These are phyloP conservation scores for Phlyctochytrium arcticum DNA, from an alignment of 192 early-diverging fungal species.

Conservation along the genomic window DNA sequence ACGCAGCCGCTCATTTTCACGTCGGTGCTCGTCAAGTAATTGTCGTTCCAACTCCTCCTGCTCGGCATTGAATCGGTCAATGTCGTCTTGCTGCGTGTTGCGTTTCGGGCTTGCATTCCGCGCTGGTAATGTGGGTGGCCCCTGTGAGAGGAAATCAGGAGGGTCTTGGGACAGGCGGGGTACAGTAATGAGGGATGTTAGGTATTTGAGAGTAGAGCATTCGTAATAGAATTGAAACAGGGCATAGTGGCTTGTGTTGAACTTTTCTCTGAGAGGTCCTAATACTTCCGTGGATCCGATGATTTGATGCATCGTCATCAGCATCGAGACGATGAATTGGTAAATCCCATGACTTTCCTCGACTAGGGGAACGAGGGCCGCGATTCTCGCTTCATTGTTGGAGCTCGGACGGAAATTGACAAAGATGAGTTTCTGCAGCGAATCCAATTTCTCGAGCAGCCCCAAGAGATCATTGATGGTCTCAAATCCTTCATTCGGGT, in stretches of 20 bases:
- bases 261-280: slow-evolving; percentile 79
- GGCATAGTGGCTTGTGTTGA: slow-evolving; percentile 79
- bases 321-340: slow-evolving; percentile 92
- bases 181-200: slow-evolving; percentile 89
- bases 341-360: slow-evolving; percentile 96
- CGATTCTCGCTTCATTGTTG: slow-evolving; percentile 93
- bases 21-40: slow-evolving; percentile 22
- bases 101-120: slow-evolving; percentile 38
- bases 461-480: slow-evolving; percentile 92
- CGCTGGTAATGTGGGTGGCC: slow-evolving; percentile 62
- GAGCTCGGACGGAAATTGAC: slow-evolving; percentile 70
- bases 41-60: slow-evolving; percentile 21
- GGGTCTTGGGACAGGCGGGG: slow-evolving; percentile 79
- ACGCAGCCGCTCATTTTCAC: slow-evolving; percentile 29
- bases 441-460: slow-evolving; percentile 87
- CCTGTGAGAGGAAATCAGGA: slow-evolving; percentile 75
- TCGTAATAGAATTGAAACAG: slow-evolving; percentile 90
- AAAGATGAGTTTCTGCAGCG: slow-evolving; percentile 88
- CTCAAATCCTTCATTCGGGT: slow-evolving; percentile 99
- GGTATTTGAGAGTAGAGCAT: slow-evolving; percentile 80
- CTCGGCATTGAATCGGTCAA: slow-evolving; percentile 25
- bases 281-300: slow-evolving; percentile 81
- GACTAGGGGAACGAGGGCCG: slow-evolving; percentile 93
- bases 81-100: slow-evolving; percentile 42
- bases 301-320: slow-evolving; percentile 89